Evolutionary conservation across 257 asterid species (phyloP).

Genomic region (Penstemon newberryi): DNA sequence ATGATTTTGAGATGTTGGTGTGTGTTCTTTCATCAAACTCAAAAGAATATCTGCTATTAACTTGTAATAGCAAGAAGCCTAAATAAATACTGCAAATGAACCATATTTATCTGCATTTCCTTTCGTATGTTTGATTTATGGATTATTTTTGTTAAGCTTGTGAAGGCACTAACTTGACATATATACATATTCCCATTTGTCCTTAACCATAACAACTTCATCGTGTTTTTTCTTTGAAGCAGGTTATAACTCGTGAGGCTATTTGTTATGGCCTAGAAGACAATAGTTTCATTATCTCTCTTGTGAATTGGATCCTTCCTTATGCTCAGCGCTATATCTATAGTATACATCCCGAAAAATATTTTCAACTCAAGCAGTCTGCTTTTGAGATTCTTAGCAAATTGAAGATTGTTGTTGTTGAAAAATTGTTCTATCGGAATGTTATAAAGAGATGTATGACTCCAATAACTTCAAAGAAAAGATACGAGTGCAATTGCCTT

Average conservation of each 20-base stretch:
- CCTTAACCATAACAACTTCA: too few species aligned
- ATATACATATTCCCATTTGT: background rate
- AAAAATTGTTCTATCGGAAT: constrained; percentile 72
- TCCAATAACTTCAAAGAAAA: constrained; percentile 46
- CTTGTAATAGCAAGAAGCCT: constrained; percentile 1
- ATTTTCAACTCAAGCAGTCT: constrained; percentile 57
- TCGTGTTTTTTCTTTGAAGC: constrained; percentile 25
- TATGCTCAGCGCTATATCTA: constrained; percentile 89
- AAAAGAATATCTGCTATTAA: too few species aligned
- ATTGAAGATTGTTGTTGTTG: constrained; percentile 64
- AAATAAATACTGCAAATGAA: background rate
- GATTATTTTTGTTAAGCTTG: too few species aligned
- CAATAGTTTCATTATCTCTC: constrained; percentile 47
- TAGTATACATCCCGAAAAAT: constrained; percentile 52
- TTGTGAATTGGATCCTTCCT: constrained; percentile 91
- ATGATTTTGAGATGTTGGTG: too few species aligned
- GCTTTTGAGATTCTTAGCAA: constrained; percentile 51
- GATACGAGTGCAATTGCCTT: constrained; percentile 67
- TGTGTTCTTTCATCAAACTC: too few species aligned
- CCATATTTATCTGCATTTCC: background rate
- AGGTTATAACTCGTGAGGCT: constrained; percentile 83
- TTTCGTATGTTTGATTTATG: too few species aligned
- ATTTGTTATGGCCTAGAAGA: constrained; percentile 61
- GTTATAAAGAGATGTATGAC: constrained; percentile 48
- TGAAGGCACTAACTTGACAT: background rate